These are phyloP conservation scores for Bruguiera gymnorhiza DNA, from an alignment of 345 rosid species.

Conservation along the genomic window DNA sequence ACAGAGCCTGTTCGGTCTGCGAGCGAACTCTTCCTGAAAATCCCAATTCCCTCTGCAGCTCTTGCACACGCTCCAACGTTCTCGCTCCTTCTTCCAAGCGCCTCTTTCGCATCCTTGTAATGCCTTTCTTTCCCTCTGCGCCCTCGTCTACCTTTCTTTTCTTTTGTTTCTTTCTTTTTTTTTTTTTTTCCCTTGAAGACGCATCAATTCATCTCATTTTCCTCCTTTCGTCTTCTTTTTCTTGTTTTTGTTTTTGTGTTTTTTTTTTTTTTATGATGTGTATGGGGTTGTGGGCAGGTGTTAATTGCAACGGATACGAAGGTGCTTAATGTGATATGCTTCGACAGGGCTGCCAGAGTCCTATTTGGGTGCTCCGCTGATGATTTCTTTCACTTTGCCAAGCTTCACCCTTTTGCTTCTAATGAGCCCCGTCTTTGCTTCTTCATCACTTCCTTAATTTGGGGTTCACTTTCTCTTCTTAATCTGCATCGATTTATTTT, in stretches of 20 bases:
- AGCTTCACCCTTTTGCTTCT: constrained; percentile 64
- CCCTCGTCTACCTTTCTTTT: background rate
- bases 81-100: constrained; percentile 30
- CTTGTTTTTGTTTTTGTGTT: background rate
- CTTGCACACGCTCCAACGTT: constrained; percentile 27
- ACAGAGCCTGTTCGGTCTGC: constrained; percentile 64
- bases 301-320: constrained; percentile 61
- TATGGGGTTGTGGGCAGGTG: constrained; percentile 39
- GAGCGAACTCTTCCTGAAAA: constrained; percentile 56
- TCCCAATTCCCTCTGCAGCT: constrained; percentile 34
- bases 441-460: background rate
- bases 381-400: constrained; percentile 61
- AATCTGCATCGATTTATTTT: too few relatives aligned
- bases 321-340: constrained; percentile 66
- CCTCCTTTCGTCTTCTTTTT: background rate
- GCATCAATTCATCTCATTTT: too few relatives aligned
- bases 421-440: background rate
- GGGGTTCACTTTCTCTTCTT: background rate
- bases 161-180: too few relatives aligned
- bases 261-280: too few relatives aligned
- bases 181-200: too few relatives aligned
- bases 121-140: background rate
- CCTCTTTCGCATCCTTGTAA: constrained; percentile 68
- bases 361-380: constrained; percentile 81
- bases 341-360: constrained; percentile 69